Conservation (phyloP, 192 early-diverging fungal genomes). For the Rhizoclosmatium sp. region DNA sequence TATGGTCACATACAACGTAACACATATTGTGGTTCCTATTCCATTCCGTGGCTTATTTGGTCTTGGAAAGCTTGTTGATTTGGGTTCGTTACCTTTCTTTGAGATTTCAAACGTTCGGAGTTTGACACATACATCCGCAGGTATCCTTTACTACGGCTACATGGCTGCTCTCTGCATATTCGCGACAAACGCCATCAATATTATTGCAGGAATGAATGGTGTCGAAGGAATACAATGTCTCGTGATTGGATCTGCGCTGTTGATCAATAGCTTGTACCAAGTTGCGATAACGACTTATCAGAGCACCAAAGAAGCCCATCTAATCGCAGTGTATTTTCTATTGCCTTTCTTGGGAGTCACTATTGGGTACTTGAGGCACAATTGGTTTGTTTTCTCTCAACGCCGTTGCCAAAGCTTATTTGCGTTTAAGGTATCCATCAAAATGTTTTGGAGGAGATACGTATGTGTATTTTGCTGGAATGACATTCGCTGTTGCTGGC, state of each 20-base stretch:
- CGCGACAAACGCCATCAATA: conserved; percentile 98
- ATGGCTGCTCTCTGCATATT: conserved; percentile 90
- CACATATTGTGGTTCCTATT: conserved; percentile 87
- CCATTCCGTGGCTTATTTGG: conserved; percentile 79
- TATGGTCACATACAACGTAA: conserved; percentile 84
- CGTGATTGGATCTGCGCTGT: conserved; percentile 87
- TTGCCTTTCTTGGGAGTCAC: conserved; percentile 93
- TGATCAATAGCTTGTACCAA: conserved; percentile 75
- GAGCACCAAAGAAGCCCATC: conserved; percentile 70
- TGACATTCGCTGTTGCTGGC: conserved; percentile 98
- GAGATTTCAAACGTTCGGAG: no score
- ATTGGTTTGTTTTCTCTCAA: conserved; percentile 65
- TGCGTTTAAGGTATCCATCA: conserved; percentile 77
- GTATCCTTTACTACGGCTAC: conserved; percentile 90
- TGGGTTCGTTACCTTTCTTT: conserved; percentile 56
- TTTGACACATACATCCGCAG: conserved; percentile 42
- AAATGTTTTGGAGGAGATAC: conserved; percentile 96
- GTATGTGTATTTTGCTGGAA: conserved; percentile 97
- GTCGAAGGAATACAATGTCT: conserved; percentile 94
- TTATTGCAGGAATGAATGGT: conserved; percentile 97
- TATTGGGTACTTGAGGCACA: conserved; percentile 80
- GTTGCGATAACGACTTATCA: conserved; percentile 50
- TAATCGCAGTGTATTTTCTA: conserved; percentile 90
- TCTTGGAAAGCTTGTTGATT: conserved; percentile 66
- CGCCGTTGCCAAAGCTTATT: neutral